Conservation (phyloP, 768 basidiomycete species). For the Melanogaster broomeanus region DNA sequence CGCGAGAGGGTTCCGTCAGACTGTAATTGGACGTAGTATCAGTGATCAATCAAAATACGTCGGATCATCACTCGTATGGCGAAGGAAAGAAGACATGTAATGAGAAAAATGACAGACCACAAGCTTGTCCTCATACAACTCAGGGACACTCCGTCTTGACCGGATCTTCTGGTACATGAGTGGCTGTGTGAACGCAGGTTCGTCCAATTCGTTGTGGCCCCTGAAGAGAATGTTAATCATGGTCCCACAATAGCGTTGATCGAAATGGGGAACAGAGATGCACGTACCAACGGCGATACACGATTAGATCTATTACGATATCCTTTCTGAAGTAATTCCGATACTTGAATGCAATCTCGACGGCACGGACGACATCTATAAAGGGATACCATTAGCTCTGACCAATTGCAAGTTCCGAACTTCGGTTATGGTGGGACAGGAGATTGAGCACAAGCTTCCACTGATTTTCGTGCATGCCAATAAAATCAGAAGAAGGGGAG, state of each 20-base stretch:
- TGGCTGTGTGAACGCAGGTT: slow-evolving; percentile 85
- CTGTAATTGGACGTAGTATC: slow-evolving; percentile 9
- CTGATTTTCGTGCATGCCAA: background rate
- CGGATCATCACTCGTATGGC: too few relatives aligned
- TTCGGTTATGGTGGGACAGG: background rate
- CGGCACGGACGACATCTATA: slow-evolving; percentile 80
- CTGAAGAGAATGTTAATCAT: slow-evolving; percentile 34
- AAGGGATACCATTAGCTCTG: background rate
- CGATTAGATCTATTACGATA: slow-evolving; percentile 85
- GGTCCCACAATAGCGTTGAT: background rate
- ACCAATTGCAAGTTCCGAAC: background rate
- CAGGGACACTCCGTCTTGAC: slow-evolving; percentile 72
- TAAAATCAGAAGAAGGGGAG: background rate
- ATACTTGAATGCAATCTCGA: slow-evolving; percentile 88
- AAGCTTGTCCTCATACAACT: slow-evolving; percentile 79
- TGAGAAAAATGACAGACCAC: slow-evolving; percentile 47
- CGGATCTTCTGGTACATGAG: slow-evolving; percentile 90
- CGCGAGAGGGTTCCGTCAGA: slow-evolving; percentile 44
- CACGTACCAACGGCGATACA: slow-evolving; percentile 78
- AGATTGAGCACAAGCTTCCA: background rate
- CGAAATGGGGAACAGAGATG: background rate
- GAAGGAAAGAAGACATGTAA: background rate
- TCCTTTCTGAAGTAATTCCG: slow-evolving; percentile 89
- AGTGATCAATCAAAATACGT: background rate
- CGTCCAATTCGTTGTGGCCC: slow-evolving; percentile 89